These are phyloP conservation scores for Fistulina hepatica DNA, from an alignment of 1,284 basidiomycete species.

Conservation along the genomic window DNA sequence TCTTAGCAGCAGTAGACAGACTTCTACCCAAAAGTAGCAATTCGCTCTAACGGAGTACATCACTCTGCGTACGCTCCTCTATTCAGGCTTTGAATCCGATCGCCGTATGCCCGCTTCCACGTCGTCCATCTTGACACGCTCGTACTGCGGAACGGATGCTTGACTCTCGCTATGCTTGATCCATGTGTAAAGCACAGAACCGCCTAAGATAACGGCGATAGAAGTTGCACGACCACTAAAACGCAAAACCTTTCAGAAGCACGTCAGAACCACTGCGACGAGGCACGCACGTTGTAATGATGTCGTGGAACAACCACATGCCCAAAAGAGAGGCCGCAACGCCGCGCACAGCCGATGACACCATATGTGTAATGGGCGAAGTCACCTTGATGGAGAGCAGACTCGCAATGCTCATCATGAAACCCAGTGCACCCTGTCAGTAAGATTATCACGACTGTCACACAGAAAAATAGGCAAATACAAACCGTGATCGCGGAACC, in stretches of 20 bases:
- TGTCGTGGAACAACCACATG: slow-evolving; percentile 63
- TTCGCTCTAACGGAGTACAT: too few relatives aligned
- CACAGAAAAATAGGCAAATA: slow-evolving; percentile 19
- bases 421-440: slow-evolving; percentile 65
- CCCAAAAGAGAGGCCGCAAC: slow-evolving; percentile 72
- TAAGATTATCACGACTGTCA: neutral
- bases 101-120: slow-evolving; percentile 19
- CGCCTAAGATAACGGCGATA: slow-evolving; percentile 67
- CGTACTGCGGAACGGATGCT: slow-evolving; percentile 21
- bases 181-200: slow-evolving; percentile 82
- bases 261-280: slow-evolving; percentile 3
- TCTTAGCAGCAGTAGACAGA: too few relatives aligned
- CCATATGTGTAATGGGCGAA: slow-evolving; percentile 87
- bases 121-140: slow-evolving; percentile 32
- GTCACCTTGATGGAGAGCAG: slow-evolving; percentile 85
- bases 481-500: slow-evolving; percentile 71
- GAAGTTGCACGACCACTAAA: slow-evolving; percentile 67
- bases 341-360: slow-evolving; percentile 76
- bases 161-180: slow-evolving; percentile 63
- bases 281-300: slow-evolving; percentile 55
- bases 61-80: too few relatives aligned
- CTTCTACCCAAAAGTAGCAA: too few relatives aligned
- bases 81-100: neutral
- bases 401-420: slow-evolving; percentile 85
- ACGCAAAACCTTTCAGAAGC: neutral